These are phyloP conservation scores for Pyrenopolyporus hunteri DNA, from an alignment of 495 filamentous ascomycete genomes.

Conservation along the genomic window DNA sequence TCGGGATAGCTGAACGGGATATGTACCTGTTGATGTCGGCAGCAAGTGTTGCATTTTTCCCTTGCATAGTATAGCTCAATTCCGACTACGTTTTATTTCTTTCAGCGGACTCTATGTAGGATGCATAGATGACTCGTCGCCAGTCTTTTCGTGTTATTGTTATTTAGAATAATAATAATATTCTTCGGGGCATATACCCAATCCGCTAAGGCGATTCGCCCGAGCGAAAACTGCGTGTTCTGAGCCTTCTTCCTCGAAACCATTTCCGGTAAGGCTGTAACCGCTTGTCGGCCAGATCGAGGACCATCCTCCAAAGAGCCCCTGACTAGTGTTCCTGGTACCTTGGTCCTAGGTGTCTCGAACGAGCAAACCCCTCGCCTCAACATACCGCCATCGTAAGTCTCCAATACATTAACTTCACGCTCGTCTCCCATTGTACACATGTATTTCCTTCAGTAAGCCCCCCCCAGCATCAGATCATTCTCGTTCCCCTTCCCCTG, in stretches of 20 bases:
- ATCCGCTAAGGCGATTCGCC: background rate
- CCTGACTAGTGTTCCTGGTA: constrained; percentile 29
- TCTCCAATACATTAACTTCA: constrained; percentile 20
- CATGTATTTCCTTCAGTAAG: constrained; percentile 14
- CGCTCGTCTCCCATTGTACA: background rate
- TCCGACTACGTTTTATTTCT: too few relatives aligned
- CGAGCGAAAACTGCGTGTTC: background rate
- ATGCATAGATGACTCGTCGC: too few relatives aligned
- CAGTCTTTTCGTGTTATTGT: too few relatives aligned
- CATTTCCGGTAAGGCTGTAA: constrained; percentile 33
- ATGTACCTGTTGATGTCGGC: background rate
- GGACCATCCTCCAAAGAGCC: constrained; percentile 23
- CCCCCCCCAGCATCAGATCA: constrained; percentile 34
- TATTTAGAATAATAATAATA: too few relatives aligned
- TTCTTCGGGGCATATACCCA: background rate
- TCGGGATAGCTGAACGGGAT: constrained; percentile 4
- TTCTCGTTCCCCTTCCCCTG: constrained; percentile 27
- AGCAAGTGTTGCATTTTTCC: constrained; percentile 5
- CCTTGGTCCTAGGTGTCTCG: constrained; percentile 5
- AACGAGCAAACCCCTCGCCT: constrained; percentile 5
- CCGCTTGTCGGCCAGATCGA: constrained; percentile 22
- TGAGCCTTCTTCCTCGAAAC: constrained; percentile 21
- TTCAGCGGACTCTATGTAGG: too few relatives aligned
- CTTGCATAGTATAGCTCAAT: background rate
- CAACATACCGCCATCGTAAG: constrained; percentile 5